These are phyloP conservation scores for Diaporthe longicolla DNA, from an alignment of 2,329 filamentous ascomycete genomes.

Conservation along the genomic window DNA sequence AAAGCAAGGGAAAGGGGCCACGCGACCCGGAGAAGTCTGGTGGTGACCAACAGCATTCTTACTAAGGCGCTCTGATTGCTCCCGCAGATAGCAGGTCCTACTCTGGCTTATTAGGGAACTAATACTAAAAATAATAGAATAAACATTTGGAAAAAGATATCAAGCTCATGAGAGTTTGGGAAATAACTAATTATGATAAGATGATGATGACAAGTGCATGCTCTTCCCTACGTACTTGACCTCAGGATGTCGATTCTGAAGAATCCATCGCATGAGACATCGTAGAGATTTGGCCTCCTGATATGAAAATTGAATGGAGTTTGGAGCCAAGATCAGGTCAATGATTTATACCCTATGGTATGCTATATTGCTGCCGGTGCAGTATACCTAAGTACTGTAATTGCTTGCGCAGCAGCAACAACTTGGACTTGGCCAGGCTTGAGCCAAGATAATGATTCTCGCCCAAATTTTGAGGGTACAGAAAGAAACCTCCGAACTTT, in stretches of 20 bases:
- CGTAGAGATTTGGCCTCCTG: too few species aligned
- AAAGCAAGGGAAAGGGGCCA: constrained; percentile 11
- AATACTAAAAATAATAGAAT: constrained; percentile 1
- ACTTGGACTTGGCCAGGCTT: not conserved
- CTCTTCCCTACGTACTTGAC: not conserved
- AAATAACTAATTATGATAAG: not conserved
- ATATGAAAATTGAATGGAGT: too few species aligned
- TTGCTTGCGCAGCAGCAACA: too few species aligned
- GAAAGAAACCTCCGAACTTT: not conserved
- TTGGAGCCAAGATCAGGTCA: too few species aligned
- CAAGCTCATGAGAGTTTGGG: not conserved
- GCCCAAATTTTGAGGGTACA: too few species aligned
- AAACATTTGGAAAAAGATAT: not conserved
- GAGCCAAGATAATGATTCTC: not conserved
- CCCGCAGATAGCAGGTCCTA: constrained; percentile 19
- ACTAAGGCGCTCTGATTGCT: not conserved
- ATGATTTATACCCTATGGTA: too few species aligned
- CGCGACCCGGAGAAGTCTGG: constrained; percentile 1
- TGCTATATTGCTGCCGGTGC: too few species aligned
- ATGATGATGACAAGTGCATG: not conserved
- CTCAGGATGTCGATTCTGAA: not conserved
- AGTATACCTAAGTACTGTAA: too few species aligned
- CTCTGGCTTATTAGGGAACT: constrained; percentile 3
- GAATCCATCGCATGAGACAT: too few species aligned
- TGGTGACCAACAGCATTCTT: not conserved